Conservation (phyloP, 2,329 filamentous ascomycete genomes). For the Colletotrichum falcatum region DNA sequence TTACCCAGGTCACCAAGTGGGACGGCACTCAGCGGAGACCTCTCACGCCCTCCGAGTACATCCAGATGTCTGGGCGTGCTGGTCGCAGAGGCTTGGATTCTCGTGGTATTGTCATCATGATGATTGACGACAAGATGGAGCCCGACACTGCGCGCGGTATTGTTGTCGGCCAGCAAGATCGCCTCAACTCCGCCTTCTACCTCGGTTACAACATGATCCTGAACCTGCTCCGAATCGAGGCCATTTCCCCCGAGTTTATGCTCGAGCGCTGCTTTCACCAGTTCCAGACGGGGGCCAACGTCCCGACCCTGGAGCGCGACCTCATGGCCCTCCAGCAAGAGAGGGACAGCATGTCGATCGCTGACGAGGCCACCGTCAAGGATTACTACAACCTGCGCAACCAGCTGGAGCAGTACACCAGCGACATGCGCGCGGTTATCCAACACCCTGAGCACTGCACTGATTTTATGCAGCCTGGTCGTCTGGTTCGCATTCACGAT, state of each 20-base stretch:
- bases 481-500: conserved; percentile 87
- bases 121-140: conserved; percentile 97
- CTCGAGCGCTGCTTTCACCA: conserved; percentile 98
- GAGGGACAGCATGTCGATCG: conserved; percentile 78
- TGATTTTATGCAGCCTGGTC: conserved; percentile 87
- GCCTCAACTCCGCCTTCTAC: conserved; percentile 97
- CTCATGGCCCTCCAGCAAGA: conserved; percentile 82
- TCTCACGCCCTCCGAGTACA: conserved; percentile 94
- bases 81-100: conserved; percentile 97
- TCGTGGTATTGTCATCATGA: conserved; percentile 99
- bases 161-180: conserved; percentile 95
- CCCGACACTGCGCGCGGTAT: conserved; percentile 94
- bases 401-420: conserved; percentile 83
- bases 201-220: conserved; percentile 99
- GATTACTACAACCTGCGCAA: conserved; percentile 94
- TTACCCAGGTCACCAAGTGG: conserved; percentile 95
- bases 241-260: conserved; percentile 99
- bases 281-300: conserved; percentile 94
- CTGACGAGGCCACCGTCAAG: conserved; percentile 88
- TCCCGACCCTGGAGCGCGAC: conserved; percentile 85
- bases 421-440: conserved; percentile 92
- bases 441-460: conserved; percentile 90
- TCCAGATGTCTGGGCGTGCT: conserved; percentile 98
- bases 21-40: conserved; percentile 85
- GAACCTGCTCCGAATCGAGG: conserved; percentile 96